These are phyloP conservation scores for Ceratocystis smalleyi DNA, from an alignment of 2,329 filamentous ascomycete genomes.

Conservation along the genomic window DNA sequence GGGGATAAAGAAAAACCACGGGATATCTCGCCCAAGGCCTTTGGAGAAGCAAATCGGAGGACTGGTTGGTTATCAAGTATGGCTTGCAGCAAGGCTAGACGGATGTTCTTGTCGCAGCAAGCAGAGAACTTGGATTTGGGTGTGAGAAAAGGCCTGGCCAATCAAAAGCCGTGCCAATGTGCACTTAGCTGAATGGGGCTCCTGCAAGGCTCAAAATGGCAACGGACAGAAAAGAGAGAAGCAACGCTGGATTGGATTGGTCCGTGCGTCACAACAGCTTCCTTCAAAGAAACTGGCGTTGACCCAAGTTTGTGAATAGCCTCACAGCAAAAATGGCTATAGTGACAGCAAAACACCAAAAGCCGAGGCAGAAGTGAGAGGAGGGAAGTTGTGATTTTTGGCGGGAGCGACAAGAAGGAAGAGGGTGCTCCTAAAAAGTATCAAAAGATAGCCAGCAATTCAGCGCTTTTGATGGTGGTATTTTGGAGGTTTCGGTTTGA, in stretches of 20 bases:
- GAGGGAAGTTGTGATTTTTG: background rate
- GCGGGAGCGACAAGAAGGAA: background rate
- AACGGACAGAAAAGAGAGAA: constrained; percentile 12
- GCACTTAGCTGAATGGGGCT: constrained; percentile 10
- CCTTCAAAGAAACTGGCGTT: constrained; percentile 14
- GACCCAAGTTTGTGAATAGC: constrained; percentile 8
- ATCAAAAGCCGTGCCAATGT: constrained; percentile 11
- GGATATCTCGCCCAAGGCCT: background rate
- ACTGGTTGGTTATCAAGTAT: background rate
- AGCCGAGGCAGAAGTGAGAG: background rate
- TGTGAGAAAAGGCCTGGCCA: background rate
- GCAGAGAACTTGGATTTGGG: background rate
- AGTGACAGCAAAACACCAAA: background rate
- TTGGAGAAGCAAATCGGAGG: background rate
- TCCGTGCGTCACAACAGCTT: constrained; percentile 17
- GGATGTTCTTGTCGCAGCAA: background rate
- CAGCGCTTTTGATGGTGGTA: constrained; percentile 7
- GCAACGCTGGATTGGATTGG: constrained; percentile 11
- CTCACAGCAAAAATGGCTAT: constrained; percentile 8
- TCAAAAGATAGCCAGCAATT: constrained; percentile 7
- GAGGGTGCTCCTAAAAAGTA: background rate
- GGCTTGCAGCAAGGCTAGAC: background rate
- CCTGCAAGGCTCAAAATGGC: constrained; percentile 17
- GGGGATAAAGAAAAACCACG: background rate
- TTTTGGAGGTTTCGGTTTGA: constrained; percentile 1